A percentile compares a stretch with the other conserved stretches of the same genome.
phyloP scores from a whole-genome alignment of 257 asterid genomes.

The Rehmannia glutinosa region DNA sequence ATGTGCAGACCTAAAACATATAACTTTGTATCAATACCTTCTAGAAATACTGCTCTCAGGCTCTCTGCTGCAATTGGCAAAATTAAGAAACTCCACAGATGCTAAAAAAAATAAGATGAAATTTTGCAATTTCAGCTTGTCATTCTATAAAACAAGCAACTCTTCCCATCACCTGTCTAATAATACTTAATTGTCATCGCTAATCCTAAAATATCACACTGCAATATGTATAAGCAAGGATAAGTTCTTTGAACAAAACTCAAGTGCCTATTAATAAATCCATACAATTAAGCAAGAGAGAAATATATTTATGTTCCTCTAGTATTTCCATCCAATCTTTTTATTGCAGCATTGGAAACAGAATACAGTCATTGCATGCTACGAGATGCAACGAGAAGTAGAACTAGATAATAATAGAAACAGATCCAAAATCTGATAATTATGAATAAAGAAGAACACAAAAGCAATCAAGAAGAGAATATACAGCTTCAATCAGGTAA shows the following conservation, averaged over 20 bases:
- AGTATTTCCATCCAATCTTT: neutral
- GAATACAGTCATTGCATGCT: neutral
- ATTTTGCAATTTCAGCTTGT: conserved; percentile 11
- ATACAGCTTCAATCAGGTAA: conserved; percentile 5
- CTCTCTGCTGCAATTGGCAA: too few relatives aligned
- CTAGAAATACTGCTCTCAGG: too few relatives aligned
- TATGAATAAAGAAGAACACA: neutral
- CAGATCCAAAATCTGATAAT: neutral
- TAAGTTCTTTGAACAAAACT: neutral
- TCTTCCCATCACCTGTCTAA: conserved; percentile 1
- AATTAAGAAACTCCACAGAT: neutral
- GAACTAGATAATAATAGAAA: neutral
- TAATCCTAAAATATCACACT: neutral
- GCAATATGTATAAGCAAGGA: neutral
- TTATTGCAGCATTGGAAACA: conserved; percentile 1
- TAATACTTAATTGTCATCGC: neutral
- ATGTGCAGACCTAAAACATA: neutral
- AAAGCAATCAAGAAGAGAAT: conserved; percentile 3
- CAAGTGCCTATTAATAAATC: neutral
- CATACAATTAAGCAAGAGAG: neutral
- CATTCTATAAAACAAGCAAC: conserved; percentile 5
- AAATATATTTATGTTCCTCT: neutral
- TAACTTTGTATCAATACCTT: neutral
- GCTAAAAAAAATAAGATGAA: conserved; percentile 4
- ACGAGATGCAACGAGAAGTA: conserved; percentile 12